Evolutionary conservation across 1,284 basidiomycete species (phyloP).

Genomic region (Boletus mariae): DNA sequence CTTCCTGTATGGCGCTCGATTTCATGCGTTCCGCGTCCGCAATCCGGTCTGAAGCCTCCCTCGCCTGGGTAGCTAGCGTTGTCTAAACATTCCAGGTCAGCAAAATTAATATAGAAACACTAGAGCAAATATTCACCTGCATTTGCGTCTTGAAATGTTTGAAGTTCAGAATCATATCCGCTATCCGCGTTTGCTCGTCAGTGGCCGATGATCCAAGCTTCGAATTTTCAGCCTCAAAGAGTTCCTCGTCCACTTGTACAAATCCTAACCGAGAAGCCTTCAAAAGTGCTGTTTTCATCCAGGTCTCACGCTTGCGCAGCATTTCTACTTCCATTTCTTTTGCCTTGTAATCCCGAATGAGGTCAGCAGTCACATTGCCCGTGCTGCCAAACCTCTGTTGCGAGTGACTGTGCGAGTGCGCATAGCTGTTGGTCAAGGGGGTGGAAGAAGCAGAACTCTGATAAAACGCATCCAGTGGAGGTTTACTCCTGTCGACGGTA

Average conservation of each 20-base stretch:
- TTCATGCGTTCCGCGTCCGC: conserved; percentile 80
- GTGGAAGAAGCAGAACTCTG: conserved; percentile 50
- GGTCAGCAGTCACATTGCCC: conserved; percentile 67
- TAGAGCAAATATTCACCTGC: conserved; percentile 57
- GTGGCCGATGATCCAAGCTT: conserved; percentile 36
- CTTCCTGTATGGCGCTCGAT: conserved; percentile 85
- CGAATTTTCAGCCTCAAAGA: conserved; percentile 36
- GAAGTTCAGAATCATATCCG: conserved; percentile 76
- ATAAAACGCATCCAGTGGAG: conserved; percentile 60
- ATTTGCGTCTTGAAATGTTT: conserved; percentile 88
- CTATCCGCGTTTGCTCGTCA: conserved; percentile 47
- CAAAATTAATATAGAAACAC: conserved; percentile 4
- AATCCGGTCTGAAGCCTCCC: conserved; percentile 72
- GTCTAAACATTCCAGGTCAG: conserved; percentile 42
- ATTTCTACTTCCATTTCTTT: conserved; percentile 81
- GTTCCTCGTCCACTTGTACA: conserved; percentile 55
- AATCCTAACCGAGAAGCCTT: conserved; percentile 83
- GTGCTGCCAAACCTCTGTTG: conserved; percentile 53
- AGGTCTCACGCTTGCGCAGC: conserved; percentile 75
- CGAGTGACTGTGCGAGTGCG: conserved; percentile 25
- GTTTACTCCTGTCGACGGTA: conserved; percentile 48
- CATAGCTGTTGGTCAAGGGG: conserved; percentile 33
- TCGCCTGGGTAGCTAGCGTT: conserved; percentile 72
- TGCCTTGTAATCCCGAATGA: conserved; percentile 73
- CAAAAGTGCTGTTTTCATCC: conserved; percentile 82